Percentiles rank a stretch among this genome's conserved stretches.
These are phyloP conservation scores for Penicillium sp. DNA, from an alignment of 2,329 filamentous ascomycete genomes.

Conservation along the genomic window DNA sequence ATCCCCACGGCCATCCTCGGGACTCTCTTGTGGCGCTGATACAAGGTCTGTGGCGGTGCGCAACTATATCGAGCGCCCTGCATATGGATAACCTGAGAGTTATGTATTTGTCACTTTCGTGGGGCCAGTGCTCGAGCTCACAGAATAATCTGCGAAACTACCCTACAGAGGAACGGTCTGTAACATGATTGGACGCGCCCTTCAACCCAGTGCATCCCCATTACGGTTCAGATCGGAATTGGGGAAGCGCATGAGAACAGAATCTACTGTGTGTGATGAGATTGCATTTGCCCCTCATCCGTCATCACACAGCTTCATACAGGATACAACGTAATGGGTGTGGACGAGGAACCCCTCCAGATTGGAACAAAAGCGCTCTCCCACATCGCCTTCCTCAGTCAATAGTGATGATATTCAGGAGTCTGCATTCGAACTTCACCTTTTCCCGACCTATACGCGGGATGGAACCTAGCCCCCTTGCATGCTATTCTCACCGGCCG, in stretches of 20 bases:
- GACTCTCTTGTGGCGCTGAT: slow-evolving; percentile 19
- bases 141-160: not conserved
- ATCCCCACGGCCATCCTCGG: slow-evolving; percentile 5
- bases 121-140: not conserved
- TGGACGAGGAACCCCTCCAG: not conserved
- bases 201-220: slow-evolving; percentile 15
- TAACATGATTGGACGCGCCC: slow-evolving; percentile 9
- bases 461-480: slow-evolving; percentile 18
- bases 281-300: slow-evolving; percentile 19
- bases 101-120: slow-evolving; percentile 4
- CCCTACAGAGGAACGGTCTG: slow-evolving; percentile 11
- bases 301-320: slow-evolving; percentile 16
- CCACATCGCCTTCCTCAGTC: not conserved
- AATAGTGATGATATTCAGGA: slow-evolving; percentile 12
- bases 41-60: slow-evolving; percentile 24
- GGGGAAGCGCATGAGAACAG: not conserved
- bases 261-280: slow-evolving; percentile 20
- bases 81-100: not conserved
- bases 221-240: slow-evolving; percentile 24
- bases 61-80: slow-evolving; percentile 3
- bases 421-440: slow-evolving; percentile 3
- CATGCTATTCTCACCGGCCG: slow-evolving; percentile 15
- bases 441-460: slow-evolving; percentile 16
- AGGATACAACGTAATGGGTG: not conserved
- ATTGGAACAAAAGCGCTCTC: not conserved